Evolutionary conservation across 2,329 filamentous ascomycete species (phyloP), one percentile per base, ranked within the genome.

Genomic region (Xylaria sp.): DNA sequence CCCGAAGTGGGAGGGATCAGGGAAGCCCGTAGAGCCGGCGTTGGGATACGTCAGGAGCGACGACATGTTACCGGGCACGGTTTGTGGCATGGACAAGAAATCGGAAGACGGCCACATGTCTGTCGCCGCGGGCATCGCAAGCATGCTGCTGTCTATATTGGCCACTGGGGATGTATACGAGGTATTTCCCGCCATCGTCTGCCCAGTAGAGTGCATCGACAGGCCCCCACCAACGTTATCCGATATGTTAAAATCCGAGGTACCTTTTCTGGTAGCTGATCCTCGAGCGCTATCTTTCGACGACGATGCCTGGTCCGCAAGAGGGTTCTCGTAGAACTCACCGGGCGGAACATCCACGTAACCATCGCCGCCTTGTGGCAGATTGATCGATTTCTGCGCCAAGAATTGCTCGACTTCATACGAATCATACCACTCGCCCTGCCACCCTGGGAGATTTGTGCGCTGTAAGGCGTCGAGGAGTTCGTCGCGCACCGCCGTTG

Each of bases 341-440:
- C 70, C 69, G 0, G 79, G 67, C 47, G 84, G 80, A 21, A 90
- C 75, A 49, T 89, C 82, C 8, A 84, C 83, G 48, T 84, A 83
- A 1, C 90, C 79, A 56, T 84, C 87, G 17, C 90, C 87, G n/a
- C 89, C 87, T 9, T 83, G 81, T 9, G 89, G 84, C 53, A 93
- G 86, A 46, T 79, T 73, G 29, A 92, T 84, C 4, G 87, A 87
- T 29, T 84, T 83, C 51, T 84, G 81, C 40, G 82, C 83, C 2
- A 96, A 77, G 71, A 93, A 95, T 11, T 85, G 81, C 74, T 95
- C 90, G 0, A 93, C 87, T 72, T 95, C 92, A 61, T 91, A 84
- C 0, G 87, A 78, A 70, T 95, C 91, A 67, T 90, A 91, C 80
- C 91, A 95, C 52, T 91, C 85, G 4, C 90, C 90, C 61, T 90